A percentile compares a stretch with the other conserved stretches of the same genome.
Conservation (phyloP, 2,329 filamentous ascomycete genomes). For the Malbranchea zuffiana region DNA sequence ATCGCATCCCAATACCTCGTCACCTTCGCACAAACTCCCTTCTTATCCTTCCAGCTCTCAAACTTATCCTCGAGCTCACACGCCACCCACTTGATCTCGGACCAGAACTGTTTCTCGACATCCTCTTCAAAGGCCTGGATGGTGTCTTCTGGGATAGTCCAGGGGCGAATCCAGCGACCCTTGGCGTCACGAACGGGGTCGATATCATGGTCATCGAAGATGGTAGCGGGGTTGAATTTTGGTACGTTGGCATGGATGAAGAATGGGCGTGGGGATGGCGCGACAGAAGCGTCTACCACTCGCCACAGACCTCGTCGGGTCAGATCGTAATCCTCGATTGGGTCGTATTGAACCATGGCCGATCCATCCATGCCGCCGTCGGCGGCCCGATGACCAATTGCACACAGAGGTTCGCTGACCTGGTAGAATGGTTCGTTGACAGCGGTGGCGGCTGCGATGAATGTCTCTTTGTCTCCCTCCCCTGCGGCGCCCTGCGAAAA, state of each 20-base stretch:
- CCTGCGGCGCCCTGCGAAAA: conserved; percentile 39
- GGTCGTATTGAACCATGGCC: conserved; percentile 31
- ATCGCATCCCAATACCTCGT: conserved; percentile 28
- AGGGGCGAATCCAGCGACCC: conserved; percentile 25
- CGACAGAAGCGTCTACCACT: conserved; percentile 22
- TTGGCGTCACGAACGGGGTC: conserved; percentile 23
- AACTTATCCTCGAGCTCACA: conserved; percentile 29
- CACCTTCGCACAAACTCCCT: conserved; percentile 25
- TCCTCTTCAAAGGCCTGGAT: conserved; percentile 26
- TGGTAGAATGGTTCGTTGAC: conserved; percentile 33
- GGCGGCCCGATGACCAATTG: conserved; percentile 23
- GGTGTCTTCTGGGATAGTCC: conserved; percentile 23
- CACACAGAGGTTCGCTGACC: conserved; percentile 29
- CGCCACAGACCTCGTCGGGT: conserved; percentile 20
- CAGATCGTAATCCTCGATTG: conserved; percentile 23
- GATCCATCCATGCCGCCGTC: conserved; percentile 25
- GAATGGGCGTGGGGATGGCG: conserved; percentile 23
- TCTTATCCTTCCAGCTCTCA: conserved; percentile 24
- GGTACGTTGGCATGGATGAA: conserved; percentile 34
- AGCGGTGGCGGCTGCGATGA: conserved; percentile 36
- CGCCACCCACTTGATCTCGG: conserved; percentile 29
- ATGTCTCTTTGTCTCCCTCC: conserved; percentile 44
- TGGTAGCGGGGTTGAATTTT: conserved; percentile 31
- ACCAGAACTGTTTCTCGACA: conserved; percentile 30
- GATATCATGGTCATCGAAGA: conserved; percentile 24